Base-by-base conservation (phyloP, 768 basidiomycete species). In the Tephrocybe sp. region DNA sequence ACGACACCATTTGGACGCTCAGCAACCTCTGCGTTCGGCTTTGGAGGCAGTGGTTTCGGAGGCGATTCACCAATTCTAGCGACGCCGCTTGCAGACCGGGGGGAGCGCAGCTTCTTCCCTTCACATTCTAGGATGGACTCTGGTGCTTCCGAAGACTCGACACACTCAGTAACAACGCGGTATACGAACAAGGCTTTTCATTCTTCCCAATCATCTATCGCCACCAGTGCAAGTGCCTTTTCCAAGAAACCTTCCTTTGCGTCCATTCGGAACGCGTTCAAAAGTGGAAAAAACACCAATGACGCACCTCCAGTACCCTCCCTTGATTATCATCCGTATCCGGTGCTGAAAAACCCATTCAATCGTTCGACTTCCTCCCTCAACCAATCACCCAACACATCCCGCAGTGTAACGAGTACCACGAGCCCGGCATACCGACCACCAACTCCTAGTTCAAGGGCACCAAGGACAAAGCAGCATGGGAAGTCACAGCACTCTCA, bases 261-360 rank as follows among this genome's bases (percentile, higher is more conserved):
- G 2, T 91, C 88, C 13, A 82, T 93, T 51, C 83, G 88, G 33
- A 91, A 91, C 62, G 89, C 90, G 3, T 91, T 93, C 76, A 92
- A 88, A 66, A 80, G 78, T 38, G 75, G 76, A 47, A 88, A 78
- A 59, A 73, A 67, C 46, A 71, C 64, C 44, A 72, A 63, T 42
- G 81, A 84, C n/a, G 70, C 83, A 5, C 91, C 90, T 19, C 88
- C 89, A n/a, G 72, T 92, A 46, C 91, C 89, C 12, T 69, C 73
- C 29, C 65, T 91, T 24, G 88, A 91, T 47, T 73, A 80, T 44
- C 76, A 85, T 43, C 76, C 73, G 3, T 84, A 89, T 61, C 84
- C 86, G 16, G 80, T 79, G 30, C 68, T 91, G 55, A 88, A 84
- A 69, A 88, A 88, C 62, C 87, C 88, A 0, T 91, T 91, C 69